Evolutionary conservation across 371 early-diverging fungal species (phyloP).

Genomic region (Apophysomyces trapeziformis): DNA sequence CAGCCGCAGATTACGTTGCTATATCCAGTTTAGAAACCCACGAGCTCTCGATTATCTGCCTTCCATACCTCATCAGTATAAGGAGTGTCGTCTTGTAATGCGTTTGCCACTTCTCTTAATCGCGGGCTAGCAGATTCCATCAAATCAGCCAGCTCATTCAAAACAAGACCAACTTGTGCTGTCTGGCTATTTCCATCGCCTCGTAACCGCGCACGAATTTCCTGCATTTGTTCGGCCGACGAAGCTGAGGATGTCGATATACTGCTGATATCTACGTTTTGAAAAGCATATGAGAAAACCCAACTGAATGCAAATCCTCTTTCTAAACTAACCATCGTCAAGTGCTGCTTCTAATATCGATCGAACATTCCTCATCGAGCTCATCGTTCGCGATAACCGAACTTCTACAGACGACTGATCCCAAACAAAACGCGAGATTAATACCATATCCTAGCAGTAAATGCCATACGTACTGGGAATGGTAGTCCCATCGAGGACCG

Average conservation of each 20-base stretch:
- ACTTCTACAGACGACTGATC: slow-evolving; percentile 49
- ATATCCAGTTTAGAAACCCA: not conserved
- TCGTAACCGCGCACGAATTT: slow-evolving; percentile 43
- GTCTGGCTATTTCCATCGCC: slow-evolving; percentile 39
- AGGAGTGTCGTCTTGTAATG: slow-evolving; percentile 25
- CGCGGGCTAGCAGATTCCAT: slow-evolving; percentile 39
- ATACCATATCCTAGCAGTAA: too few relatives aligned
- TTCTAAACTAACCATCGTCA: slow-evolving; percentile 26
- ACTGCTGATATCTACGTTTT: slow-evolving; percentile 2
- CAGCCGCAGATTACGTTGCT: slow-evolving; percentile 18
- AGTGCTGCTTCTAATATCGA: slow-evolving; percentile 38
- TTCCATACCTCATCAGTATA: slow-evolving; percentile 7
- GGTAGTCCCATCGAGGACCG: slow-evolving; percentile 23
- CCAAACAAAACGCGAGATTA: not conserved
- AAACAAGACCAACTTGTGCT: slow-evolving; percentile 46
- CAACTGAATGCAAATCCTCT: not conserved
- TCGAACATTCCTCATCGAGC: slow-evolving; percentile 50
- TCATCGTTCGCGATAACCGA: slow-evolving; percentile 46
- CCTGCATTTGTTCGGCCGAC: slow-evolving; percentile 36
- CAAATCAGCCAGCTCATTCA: slow-evolving; percentile 46
- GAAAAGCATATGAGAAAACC: not conserved
- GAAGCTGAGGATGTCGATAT: slow-evolving; percentile 25
- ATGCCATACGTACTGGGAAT: slow-evolving; percentile 35
- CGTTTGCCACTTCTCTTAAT: slow-evolving; percentile 38
- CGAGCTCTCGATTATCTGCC: not conserved